A percentile compares a stretch with the other conserved stretches of the same genome.
Conservation (phyloP, 257 asterid genomes). For the Scutellaria galericulata region DNA sequence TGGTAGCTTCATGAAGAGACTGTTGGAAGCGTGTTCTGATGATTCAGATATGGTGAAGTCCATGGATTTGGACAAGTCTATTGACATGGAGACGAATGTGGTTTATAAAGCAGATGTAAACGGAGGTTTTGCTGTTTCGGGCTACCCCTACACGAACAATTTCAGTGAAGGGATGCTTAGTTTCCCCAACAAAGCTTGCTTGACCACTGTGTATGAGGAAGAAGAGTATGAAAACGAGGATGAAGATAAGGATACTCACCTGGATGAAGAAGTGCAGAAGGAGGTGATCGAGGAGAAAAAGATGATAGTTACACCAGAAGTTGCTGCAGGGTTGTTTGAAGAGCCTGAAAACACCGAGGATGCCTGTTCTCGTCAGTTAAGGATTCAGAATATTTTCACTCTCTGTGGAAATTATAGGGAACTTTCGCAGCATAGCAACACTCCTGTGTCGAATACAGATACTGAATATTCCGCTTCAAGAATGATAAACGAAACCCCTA, state of each 20-base stretch:
- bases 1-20: constrained; percentile 59
- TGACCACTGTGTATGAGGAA: constrained; percentile 89
- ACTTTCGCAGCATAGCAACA: constrained; percentile 44
- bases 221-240: constrained; percentile 66
- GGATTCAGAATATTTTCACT: constrained; percentile 73
- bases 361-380: constrained; percentile 48
- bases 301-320: constrained; percentile 45
- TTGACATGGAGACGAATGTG: constrained; percentile 62
- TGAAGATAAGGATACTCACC: constrained; percentile 46
- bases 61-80: constrained; percentile 84
- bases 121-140: constrained; percentile 34
- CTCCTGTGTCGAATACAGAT: constrained; percentile 32
- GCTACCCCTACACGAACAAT: constrained; percentile 39
- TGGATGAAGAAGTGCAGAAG: constrained; percentile 75
- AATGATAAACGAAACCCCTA: constrained; percentile 24
- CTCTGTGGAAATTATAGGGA: constrained; percentile 76
- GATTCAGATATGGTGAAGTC: constrained; percentile 93
- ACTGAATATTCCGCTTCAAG: constrained; percentile 18
- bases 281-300: constrained; percentile 83
- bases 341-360: constrained; percentile 42
- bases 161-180: constrained; percentile 42
- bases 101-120: constrained; percentile 40
- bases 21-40: constrained; percentile 62
- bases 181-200: constrained; percentile 48
- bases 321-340: not conserved